phyloP scores from a whole-genome alignment of 768 basidiomycete species.

The Mycena epipterygia region DNA sequence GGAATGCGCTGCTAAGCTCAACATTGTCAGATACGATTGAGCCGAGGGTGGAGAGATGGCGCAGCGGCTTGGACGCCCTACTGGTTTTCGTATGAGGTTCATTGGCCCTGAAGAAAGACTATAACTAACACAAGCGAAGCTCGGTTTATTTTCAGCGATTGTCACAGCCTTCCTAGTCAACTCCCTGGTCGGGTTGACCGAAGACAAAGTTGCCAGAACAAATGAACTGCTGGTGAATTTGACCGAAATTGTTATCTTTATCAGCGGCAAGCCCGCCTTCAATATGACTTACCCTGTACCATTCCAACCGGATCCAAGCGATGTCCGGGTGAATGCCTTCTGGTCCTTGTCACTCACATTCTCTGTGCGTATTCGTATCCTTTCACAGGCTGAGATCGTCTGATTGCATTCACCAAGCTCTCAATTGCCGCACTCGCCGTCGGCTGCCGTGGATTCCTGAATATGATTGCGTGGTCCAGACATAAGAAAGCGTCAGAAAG shows the following conservation, averaged over 20 bases:
- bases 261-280: not conserved
- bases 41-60: slow-evolving; percentile 11
- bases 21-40: slow-evolving; percentile 2
- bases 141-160: slow-evolving; percentile 14
- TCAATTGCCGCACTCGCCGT: slow-evolving; percentile 15
- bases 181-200: not conserved
- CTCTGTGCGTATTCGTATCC: not conserved
- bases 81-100: not conserved
- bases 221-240: slow-evolving; percentile 4
- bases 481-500: slow-evolving; percentile 1
- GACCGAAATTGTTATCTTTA: not conserved
- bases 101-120: not conserved
- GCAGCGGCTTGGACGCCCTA: slow-evolving; percentile 3
- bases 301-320: slow-evolving; percentile 4
- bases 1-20: slow-evolving; percentile 4
- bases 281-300: not conserved
- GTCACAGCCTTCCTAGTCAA: slow-evolving; percentile 8
- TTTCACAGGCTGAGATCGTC: not conserved
- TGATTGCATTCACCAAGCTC: not conserved
- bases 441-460: not conserved
- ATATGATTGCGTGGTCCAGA: slow-evolving; percentile 1
- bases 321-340: not conserved
- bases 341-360: slow-evolving; percentile 10
- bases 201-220: slow-evolving; percentile 1
- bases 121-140: not conserved